phyloP scores from a whole-genome alignment of 257 asterid genomes.

The Jasminum sambac region DNA sequence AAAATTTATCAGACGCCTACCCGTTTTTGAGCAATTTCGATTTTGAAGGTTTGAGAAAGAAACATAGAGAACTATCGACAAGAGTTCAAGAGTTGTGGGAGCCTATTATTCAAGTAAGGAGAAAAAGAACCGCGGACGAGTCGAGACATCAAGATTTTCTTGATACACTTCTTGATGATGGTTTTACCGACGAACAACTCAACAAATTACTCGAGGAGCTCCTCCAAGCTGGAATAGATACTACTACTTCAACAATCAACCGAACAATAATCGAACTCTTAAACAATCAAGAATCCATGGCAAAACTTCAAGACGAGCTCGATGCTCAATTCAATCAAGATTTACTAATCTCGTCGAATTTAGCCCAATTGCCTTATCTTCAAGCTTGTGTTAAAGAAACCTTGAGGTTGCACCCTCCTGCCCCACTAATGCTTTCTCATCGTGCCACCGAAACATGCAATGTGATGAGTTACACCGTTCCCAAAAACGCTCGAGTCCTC shows the following conservation, averaged over 20 bases:
- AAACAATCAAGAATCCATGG: conserved; percentile 21
- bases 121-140: conserved; percentile 1
- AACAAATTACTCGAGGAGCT: conserved; percentile 42
- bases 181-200: conserved; percentile 36
- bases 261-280: conserved; percentile 43
- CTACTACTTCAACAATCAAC: conserved; percentile 39
- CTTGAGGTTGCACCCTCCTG: conserved; percentile 54
- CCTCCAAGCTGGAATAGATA: conserved; percentile 43
- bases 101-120: conserved; percentile 33
- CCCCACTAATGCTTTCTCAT: conserved; percentile 39
- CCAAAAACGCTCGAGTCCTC: conserved; percentile 31
- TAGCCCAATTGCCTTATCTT: conserved; percentile 31
- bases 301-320: conserved; percentile 24
- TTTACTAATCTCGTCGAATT: conserved; percentile 8
- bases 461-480: conserved; percentile 36
- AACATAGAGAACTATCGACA: neutral
- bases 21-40: conserved; percentile 38
- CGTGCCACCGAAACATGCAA: conserved; percentile 36
- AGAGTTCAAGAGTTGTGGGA: conserved; percentile 39
- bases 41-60: conserved; percentile 44
- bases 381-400: conserved; percentile 48
- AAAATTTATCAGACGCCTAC: conserved; percentile 43
- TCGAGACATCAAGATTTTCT: conserved; percentile 26
- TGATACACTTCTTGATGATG: conserved; percentile 30
- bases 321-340: conserved; percentile 18